Evolutionary conservation across 2,329 filamentous ascomycete species (phyloP), one percentile per base, ranked within the genome.

Genomic region (Harringtonia lauricola): DNA sequence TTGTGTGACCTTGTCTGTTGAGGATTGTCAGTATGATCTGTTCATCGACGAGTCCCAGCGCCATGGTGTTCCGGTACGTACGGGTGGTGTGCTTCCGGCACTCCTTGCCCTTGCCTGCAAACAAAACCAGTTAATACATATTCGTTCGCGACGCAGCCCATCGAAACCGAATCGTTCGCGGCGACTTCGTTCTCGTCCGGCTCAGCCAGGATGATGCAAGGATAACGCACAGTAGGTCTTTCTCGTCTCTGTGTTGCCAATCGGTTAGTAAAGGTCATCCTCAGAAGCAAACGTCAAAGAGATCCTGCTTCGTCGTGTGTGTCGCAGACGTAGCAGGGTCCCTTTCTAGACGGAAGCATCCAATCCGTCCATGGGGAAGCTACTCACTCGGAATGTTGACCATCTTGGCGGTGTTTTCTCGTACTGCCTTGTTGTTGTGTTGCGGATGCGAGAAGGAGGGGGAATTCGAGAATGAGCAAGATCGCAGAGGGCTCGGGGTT

Each of bases 101-200:
- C 61, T 83, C 76, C 73, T 80, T 85, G 73, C 81, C 81, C 50
- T 52, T 52, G 50, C 76, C 87, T 87, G 82, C 83, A 88, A 17
- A 46, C 43, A 39, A 28, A 26, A 41, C 21, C 22, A 26, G 49
- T 49, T 46, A 50, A 47, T 41, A 46, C 30, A 6, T 17, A 2
- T 28, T 17, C 18, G 13, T 4, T 18, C 7, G 6, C 24, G 24
- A 26, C 24, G 7, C 24, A 7, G 24, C 24, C 24, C 7, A 21
- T 36, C 34, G 34, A 36, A 36, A 6, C 15, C 35, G 21, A 19
- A 5, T 31, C 30, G 30, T 31, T n/a, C 15, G 30, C 19, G 19
- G 18, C 9, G 4, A 36, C 14, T 30, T 36, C 19, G 26, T 28
- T 34, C 14, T 21, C 37, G 29, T 3, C 19, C 12, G 30, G 39